phyloP scores from a whole-genome alignment of 768 basidiomycete genomes.

The Lentinula aciculospora region DNA sequence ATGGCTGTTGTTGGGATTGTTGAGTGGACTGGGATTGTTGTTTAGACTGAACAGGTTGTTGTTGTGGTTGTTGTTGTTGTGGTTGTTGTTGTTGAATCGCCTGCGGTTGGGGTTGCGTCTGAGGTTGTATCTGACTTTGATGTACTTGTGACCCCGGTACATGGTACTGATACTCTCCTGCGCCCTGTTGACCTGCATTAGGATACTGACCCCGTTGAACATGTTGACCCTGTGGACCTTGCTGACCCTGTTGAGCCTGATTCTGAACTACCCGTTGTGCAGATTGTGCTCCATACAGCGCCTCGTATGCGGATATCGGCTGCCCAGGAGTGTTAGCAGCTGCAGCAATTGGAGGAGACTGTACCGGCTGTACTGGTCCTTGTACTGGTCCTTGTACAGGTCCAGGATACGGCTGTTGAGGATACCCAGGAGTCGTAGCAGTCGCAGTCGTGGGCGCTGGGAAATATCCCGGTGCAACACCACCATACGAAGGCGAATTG shows the following conservation, averaged over 20 bases:
- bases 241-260: conserved; percentile 10
- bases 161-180: too few relatives aligned
- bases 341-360: too few relatives aligned
- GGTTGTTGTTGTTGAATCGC: conserved; percentile 12
- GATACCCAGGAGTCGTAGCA: neutral
- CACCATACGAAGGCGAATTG: neutral
- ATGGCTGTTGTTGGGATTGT: conserved; percentile 13
- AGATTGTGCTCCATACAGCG: conserved; percentile 9
- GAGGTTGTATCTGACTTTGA: neutral
- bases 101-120: neutral
- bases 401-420: neutral
- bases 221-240: too few relatives aligned
- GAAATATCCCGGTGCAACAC: neutral
- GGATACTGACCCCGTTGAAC: too few relatives aligned
- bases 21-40: conserved; percentile 22
- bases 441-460: neutral
- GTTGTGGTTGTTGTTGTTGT: too few relatives aligned
- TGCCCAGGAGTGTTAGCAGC: too few relatives aligned
- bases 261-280: conserved; percentile 3
- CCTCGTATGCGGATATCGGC: neutral
- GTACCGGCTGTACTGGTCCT: neutral
- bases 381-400: neutral
- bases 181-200: too few relatives aligned
- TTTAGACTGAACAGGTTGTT: too few relatives aligned
- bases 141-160: too few relatives aligned